Evolutionary conservation across 257 asterid genomes (phyloP).

Genomic region (Nicotiana otophora): DNA sequence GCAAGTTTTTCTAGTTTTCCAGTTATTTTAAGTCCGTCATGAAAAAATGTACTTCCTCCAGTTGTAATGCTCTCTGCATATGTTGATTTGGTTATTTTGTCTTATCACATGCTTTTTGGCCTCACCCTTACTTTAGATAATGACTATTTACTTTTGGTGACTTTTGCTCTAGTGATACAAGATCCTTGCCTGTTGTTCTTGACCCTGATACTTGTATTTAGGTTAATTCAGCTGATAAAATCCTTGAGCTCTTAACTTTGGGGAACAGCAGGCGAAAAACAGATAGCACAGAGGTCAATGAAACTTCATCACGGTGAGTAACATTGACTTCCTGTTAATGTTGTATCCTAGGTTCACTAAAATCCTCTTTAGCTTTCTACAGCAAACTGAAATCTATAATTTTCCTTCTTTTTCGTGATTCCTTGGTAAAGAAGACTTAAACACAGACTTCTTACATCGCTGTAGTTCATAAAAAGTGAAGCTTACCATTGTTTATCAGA

Average conservation of each 20-base stretch:
- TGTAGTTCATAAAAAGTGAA: background rate
- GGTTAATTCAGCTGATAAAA: constrained; percentile 92
- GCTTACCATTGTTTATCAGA: background rate
- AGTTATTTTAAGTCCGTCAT: background rate
- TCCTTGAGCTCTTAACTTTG: constrained; percentile 81
- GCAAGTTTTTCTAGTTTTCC: background rate
- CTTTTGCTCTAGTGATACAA: background rate
- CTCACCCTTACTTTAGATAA: background rate
- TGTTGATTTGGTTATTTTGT: background rate
- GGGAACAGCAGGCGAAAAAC: constrained; percentile 96
- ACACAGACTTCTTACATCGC: background rate
- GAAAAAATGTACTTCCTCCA: background rate
- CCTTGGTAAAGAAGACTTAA: background rate
- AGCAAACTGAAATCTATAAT: background rate
- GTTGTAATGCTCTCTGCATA: background rate
- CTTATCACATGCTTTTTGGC: background rate
- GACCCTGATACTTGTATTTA: constrained; percentile 29
- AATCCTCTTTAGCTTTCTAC: background rate
- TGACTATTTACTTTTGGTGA: background rate
- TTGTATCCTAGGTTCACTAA: background rate
- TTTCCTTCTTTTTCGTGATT: background rate
- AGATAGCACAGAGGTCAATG: constrained; percentile 85
- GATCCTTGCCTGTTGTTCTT: constrained; percentile 14
- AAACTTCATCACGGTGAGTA: constrained; percentile 91
- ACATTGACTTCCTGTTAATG: constrained; percentile 7